These are phyloP conservation scores for Acanthamoeba royreba DNA, from an alignment of 208 protist genomes.

Conservation along the genomic window DNA sequence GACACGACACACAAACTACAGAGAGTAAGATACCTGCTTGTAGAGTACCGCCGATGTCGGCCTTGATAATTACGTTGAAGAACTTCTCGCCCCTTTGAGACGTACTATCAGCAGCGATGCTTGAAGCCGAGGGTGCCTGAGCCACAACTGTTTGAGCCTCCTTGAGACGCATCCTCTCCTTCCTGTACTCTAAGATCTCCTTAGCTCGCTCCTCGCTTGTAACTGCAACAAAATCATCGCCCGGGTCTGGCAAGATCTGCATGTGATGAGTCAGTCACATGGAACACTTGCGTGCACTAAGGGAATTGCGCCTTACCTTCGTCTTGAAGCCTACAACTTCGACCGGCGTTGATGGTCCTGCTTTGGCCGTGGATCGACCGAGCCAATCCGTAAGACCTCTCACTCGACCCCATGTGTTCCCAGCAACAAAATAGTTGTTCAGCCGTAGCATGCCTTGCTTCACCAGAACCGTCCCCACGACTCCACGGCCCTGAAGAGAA, in stretches of 20 bases:
- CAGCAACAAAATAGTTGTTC: constrained; percentile 72
- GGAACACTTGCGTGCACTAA: no score
- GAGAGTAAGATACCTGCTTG: constrained; percentile 50
- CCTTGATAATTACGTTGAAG: constrained; percentile 67
- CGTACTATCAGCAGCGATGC: background rate
- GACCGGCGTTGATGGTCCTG: constrained; percentile 57
- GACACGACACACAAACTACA: no score
- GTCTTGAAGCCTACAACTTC: constrained; percentile 74
- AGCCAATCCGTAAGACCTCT: constrained; percentile 46
- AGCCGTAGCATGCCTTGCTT: constrained; percentile 61
- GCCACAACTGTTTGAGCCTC: background rate
- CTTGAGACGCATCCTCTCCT: constrained; percentile 26
- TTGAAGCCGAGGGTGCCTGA: background rate
- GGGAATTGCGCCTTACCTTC: background rate
- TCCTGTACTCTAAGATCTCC: constrained; percentile 54
- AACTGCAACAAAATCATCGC: constrained; percentile 66
- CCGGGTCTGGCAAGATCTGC: constrained; percentile 50
- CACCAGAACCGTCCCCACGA: constrained; percentile 59
- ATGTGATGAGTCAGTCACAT: background rate
- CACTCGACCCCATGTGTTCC: constrained; percentile 63
- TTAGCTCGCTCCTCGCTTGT: constrained; percentile 57
- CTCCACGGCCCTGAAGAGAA: background rate
- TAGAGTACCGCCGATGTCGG: constrained; percentile 65
- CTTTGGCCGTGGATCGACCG: background rate
- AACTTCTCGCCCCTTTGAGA: background rate